A percentile compares a stretch with the other conserved stretches of the same genome.
Evolutionary conservation across 495 filamentous ascomycete species (phyloP).

Genomic region (Trypethelium eluteriae): DNA sequence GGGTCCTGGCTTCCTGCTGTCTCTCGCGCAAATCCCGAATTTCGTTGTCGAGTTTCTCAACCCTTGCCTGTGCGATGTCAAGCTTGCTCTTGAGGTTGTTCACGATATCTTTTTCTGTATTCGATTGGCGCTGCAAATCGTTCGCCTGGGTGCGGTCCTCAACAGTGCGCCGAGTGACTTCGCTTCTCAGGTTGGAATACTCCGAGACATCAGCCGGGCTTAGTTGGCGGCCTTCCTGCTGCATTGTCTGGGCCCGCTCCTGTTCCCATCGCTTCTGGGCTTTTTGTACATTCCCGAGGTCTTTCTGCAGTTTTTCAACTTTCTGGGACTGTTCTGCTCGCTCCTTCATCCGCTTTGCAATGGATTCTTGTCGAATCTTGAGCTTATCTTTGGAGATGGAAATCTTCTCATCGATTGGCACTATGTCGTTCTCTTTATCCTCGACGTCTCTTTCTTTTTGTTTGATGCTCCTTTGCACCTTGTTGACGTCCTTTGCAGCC

Average conservation of each 20-base stretch:
- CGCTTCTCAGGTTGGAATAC: conserved; percentile 76
- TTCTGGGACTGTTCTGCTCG: conserved; percentile 57
- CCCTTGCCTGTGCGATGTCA: conserved; percentile 63
- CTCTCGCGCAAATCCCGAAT: conserved; percentile 60
- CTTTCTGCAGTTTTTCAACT: conserved; percentile 65
- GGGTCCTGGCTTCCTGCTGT: conserved; percentile 49
- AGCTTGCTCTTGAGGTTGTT: conserved; percentile 82
- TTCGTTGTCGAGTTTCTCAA: conserved; percentile 66
- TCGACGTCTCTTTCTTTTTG: conserved; percentile 83
- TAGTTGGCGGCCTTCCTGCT: conserved; percentile 76
- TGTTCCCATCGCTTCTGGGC: conserved; percentile 82
- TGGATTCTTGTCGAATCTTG: conserved; percentile 54
- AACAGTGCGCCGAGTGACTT: conserved; percentile 78
- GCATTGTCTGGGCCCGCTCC: conserved; percentile 73
- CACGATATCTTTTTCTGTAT: conserved; percentile 81
- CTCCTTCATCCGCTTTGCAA: conserved; percentile 66
- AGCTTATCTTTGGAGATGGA: conserved; percentile 67
- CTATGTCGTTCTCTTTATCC: conserved; percentile 70
- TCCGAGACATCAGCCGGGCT: conserved; percentile 82
- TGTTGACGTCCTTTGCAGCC: conserved; percentile 68
- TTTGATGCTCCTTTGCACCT: conserved; percentile 74
- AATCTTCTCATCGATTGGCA: conserved; percentile 90
- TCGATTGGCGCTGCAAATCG: conserved; percentile 72
- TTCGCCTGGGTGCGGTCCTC: conserved; percentile 75
- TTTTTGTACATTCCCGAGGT: conserved; percentile 77